These are phyloP conservation scores for Acacia acuminata DNA, from an alignment of 306 rosid genomes.

Conservation along the genomic window DNA sequence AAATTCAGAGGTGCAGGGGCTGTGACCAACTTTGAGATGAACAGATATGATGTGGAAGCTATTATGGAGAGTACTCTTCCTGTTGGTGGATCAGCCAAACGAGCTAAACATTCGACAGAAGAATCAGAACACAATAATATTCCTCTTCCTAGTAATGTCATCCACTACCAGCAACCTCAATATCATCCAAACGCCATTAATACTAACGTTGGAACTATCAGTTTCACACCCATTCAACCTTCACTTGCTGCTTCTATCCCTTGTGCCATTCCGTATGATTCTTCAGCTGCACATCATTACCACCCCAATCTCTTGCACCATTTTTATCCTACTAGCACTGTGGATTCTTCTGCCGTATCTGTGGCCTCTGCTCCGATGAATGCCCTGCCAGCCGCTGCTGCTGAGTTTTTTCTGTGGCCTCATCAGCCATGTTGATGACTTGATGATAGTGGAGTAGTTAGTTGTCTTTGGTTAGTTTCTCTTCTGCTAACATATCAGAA, in stretches of 20 bases:
- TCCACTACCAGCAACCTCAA: conserved; percentile 41
- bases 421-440: conserved; percentile 60
- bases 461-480: conserved; percentile 23
- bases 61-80: conserved; percentile 81
- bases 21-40: conserved; percentile 95
- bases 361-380: conserved; percentile 26
- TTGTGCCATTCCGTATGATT: conserved; percentile 64
- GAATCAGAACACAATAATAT: conserved; percentile 63
- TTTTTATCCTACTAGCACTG: conserved; percentile 42
- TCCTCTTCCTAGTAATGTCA: conserved; percentile 5
- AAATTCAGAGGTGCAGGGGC: conserved; percentile 94
- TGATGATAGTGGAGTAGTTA: not conserved
- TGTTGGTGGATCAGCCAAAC: conserved; percentile 88
- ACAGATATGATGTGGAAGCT: conserved; percentile 84
- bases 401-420: conserved; percentile 91
- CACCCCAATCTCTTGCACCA: conserved; percentile 77
- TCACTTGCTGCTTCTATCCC: conserved; percentile 55
- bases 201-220: conserved; percentile 48
- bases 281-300: conserved; percentile 51
- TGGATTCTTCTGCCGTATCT: conserved; percentile 33
- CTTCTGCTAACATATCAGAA: conserved; percentile 53
- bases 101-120: conserved; percentile 75
- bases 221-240: conserved; percentile 65
- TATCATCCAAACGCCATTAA: conserved; percentile 27
- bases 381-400: conserved; percentile 43